Base-by-base conservation (phyloP, 2,329 filamentous ascomycete species). In the Conoideocrella luteorostrata region DNA sequence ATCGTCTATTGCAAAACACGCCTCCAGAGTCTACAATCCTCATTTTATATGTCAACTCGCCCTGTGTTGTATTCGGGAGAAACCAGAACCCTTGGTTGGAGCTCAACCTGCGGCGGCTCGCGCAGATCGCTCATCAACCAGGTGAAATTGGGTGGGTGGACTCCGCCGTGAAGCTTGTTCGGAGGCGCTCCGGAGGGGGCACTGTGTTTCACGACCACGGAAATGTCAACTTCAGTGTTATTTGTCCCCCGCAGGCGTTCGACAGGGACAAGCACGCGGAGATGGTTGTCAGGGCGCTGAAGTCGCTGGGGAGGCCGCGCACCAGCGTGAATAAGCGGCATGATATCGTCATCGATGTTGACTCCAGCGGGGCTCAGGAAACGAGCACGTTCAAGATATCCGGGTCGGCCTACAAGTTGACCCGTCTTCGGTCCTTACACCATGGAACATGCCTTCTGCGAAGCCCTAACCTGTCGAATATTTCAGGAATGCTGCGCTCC, bases 41-140 rank as follows among this genome's bases (percentile, higher is more conserved):
- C 2, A 86, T 97, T 45, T 77, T 96, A 40, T 98, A 97, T 68
- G 78, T 81, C 56, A 97, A 98, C 66, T 67, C 79, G 29, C 89
- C 91, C 1, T 89, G 87, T 61, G 77, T 98, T 47, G 83, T 98
- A 59, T 84, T 98, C 53, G 93, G 93, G 34, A 82, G 93, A 47
- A 98, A 98, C 63, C 93, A 98, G 69, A 98, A 98, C 62, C 93
- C 93, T 43, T 98, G 91, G 93, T 74, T 88, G 7, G 93, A 98
- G 68, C 82, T 88, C 49, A 87, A 95, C 60, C 74, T 96, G 7
- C 67, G 67, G 30, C 70, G 79, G 1, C 68, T 95, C 2, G 56
- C 55, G 3, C 51, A 50, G 41, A 53, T 54, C 39, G 45, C 50
- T 7, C 37, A 48, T n/a, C 40, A 41, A 7, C 53, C 52, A 7